Base-by-base conservation (phyloP, 768 basidiomycete genomes). In the Mycena sanguinolenta region DNA sequence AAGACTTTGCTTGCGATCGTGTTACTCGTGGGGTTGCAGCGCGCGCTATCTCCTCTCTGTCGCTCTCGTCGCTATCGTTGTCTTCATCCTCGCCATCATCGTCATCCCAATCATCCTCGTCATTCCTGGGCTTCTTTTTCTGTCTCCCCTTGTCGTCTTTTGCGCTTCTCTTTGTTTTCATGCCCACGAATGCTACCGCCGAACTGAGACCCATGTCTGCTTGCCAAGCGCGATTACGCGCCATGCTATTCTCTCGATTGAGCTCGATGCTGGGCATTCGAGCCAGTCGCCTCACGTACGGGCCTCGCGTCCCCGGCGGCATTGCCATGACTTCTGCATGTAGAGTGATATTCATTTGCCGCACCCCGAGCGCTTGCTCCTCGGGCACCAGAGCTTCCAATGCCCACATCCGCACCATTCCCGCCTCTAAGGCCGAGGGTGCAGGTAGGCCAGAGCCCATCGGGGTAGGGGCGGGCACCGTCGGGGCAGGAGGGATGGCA, bases 191-290 rank as follows among this genome's bases (percentile, higher is more conserved):
- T 4, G 28, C 17, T 23, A 30, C 13, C 17, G 23, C 32, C 0
- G 3, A 10, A 8, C 2, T 2, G 7, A 67, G 42, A 0, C 32
- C 59, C 21, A 42, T 2, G n/a, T 46, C 53, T 7, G 1, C 3
- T 9, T 6, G 25, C n/a, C 17, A 21, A 4, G 9, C 32, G 2
- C 42, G 38, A 23, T 67, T 42, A 1, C 53, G 59, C 6, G 53
- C 66, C 13, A 46, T 3, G 17, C 57, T 67, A 19, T 61, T 67
- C 42, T 67, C 59, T 1, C 53, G 23, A 4, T 8, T 9, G 13
- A 67, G 2, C 7, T 61, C 53, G 2, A n/a, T 1, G 16, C 13
- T 21, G 0, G 12, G 16, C 52, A 67, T 32, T 1, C 53, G 52
- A 3, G 16, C 19, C 28, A 61, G 28, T 0, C 58, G 39, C 5